These are phyloP conservation scores for Mycena epipterygia DNA, from an alignment of 768 basidiomycete genomes.

Conservation along the genomic window DNA sequence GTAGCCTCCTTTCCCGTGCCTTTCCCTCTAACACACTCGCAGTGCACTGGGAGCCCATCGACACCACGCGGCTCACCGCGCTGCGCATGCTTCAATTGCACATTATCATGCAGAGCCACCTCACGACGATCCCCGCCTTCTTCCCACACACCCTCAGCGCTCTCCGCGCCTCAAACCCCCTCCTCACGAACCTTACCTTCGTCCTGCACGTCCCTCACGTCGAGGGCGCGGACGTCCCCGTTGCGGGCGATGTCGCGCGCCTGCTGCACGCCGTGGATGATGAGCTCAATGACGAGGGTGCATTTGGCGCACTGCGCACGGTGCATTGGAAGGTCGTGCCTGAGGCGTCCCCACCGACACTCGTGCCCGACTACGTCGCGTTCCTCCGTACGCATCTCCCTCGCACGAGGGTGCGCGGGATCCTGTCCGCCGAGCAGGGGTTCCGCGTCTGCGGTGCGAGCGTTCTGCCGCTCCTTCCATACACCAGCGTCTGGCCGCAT, in stretches of 20 bases:
- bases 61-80: constrained; percentile 1
- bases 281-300: too few species aligned
- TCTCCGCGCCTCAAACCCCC: constrained; percentile 15
- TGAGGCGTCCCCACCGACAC: constrained; percentile 20
- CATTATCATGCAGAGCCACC: constrained; percentile 12
- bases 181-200: neutral
- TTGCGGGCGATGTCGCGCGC: neutral
- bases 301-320: neutral
- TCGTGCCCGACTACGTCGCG: constrained; percentile 21
- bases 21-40: neutral
- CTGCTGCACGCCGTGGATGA: neutral
- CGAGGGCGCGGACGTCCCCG: neutral
- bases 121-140: constrained; percentile 4
- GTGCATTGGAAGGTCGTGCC: neutral
- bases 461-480: constrained; percentile 27
- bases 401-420: neutral
- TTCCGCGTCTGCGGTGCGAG: constrained; percentile 5
- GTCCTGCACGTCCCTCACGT: constrained; percentile 13
- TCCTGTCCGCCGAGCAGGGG: constrained; percentile 14
- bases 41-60: constrained; percentile 1
- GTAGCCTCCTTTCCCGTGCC: neutral
- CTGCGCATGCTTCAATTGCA: constrained; percentile 19
- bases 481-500: constrained; percentile 27
- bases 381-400: constrained; percentile 9
- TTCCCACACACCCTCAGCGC: neutral